These are phyloP conservation scores for Sicyos baderoa DNA, from an alignment of 306 rosid genomes.

Conservation along the genomic window DNA sequence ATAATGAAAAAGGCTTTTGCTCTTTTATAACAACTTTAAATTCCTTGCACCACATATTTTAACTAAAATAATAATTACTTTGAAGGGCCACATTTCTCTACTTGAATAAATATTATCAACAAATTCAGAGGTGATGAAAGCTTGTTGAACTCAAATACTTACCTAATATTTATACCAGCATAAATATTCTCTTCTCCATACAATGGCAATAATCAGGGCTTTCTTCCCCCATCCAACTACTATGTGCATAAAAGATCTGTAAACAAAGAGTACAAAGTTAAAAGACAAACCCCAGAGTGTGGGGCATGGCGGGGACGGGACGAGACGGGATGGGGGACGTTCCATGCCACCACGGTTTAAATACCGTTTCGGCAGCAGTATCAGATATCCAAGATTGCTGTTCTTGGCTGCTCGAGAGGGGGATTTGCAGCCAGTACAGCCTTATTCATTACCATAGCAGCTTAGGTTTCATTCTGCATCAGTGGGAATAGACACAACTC, in stretches of 20 bases:
- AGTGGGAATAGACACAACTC: constrained; percentile 37
- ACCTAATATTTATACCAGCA: no score
- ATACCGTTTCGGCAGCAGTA: not conserved
- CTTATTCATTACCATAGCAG: not conserved
- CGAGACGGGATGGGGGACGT: not conserved
- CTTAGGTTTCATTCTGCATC: not conserved
- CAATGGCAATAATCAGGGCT: not conserved
- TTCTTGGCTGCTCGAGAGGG: constrained; percentile 5
- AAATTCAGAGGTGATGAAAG: not conserved
- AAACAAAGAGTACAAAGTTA: not conserved
- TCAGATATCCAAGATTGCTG: constrained; percentile 6
- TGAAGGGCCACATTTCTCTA: not conserved
- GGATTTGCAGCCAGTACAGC: not conserved
- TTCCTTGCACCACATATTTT: no score
- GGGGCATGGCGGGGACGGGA: not conserved
- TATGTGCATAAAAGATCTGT: not conserved
- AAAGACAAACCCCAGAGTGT: not conserved
- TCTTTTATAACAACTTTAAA: no score
- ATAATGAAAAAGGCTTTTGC: no score
- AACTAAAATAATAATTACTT: no score
- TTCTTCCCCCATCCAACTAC: constrained; percentile 1
- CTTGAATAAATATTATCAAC: not conserved
- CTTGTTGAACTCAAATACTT: not conserved
- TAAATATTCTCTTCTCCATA: no score
- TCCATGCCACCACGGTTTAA: not conserved